These are phyloP conservation scores for Arthrobotrys pseudoclavata DNA, from an alignment of 2,329 filamentous ascomycete genomes.

Conservation along the genomic window DNA sequence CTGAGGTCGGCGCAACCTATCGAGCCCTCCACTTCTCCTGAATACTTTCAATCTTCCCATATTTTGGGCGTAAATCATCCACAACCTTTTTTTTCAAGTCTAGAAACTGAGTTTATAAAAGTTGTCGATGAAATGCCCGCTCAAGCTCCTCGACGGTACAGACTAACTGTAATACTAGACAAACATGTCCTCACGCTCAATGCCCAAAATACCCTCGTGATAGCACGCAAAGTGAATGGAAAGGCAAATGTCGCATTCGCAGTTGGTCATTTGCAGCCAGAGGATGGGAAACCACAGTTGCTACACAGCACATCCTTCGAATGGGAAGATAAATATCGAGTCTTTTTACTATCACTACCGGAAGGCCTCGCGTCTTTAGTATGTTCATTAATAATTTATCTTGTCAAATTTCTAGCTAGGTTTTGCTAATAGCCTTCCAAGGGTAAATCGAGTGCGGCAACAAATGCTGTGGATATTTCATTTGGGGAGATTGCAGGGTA, in stretches of 20 bases:
- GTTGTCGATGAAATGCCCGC: neutral
- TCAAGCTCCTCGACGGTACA: neutral
- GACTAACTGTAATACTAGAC: conserved; percentile 24
- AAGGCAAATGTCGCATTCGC: conserved; percentile 16
- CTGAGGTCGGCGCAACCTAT: neutral
- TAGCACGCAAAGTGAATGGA: conserved; percentile 18
- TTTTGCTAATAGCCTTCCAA: neutral
- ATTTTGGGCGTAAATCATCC: neutral
- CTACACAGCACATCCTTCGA: conserved; percentile 12
- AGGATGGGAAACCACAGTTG: conserved; percentile 1
- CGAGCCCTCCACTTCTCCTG: neutral
- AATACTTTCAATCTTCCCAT: neutral
- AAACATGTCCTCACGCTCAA: conserved; percentile 15
- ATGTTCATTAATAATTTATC: neutral
- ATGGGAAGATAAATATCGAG: conserved; percentile 26
- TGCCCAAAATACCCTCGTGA: conserved; percentile 6
- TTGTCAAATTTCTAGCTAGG: neutral
- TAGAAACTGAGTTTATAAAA: neutral
- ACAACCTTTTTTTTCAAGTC: neutral
- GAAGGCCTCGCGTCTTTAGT: conserved; percentile 14
- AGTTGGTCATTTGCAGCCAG: conserved; percentile 8
- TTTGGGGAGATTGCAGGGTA: conserved; percentile 11
- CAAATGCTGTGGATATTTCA: conserved; percentile 22
- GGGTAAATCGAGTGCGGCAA: conserved; percentile 26
- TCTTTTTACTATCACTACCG: conserved; percentile 17